Evolutionary conservation across 371 early-diverging fungal species (phyloP), one percentile per base, ranked within the genome.

Genomic region (Globomyces sp.): DNA sequence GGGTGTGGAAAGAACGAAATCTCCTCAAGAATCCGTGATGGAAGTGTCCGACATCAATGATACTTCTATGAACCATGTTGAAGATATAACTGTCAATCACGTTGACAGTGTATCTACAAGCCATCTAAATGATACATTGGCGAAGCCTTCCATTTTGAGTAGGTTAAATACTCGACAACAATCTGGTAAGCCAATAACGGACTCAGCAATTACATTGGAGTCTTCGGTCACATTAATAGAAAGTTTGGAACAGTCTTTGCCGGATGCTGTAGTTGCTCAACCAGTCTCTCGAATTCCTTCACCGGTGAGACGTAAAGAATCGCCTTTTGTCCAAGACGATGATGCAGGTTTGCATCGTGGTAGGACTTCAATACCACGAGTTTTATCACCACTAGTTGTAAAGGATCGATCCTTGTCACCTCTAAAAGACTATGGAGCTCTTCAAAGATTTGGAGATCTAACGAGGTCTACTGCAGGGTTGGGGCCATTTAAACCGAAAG

Each of bases 391-490:
- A 24, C 36, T 60, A 6, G 46, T 60, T 11, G 44, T 48, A 44
- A 46, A 49, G 50, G 61, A 60, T 24, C 4, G 61, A 37, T 50
- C 61, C 8, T 44, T 10, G 41, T 60, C 61, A 36, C 61, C 61
- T 4, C 39, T 39, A n/a, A 60, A 60, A 37, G 61, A 60, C 8
- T 24, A 24, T 24, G 24, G 24, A 24, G 24, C 24, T 24, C 24
- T 24, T 24, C 24, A 34, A 49, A 34, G 49, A 49, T 49, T 34
- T n/a, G 49, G n/a, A 49, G 49, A n/a, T n/a, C 49, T 49, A n/a
- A 34, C 13, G n/a, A n/a, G 13, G 13, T 49, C 13, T 34, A 49
- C 49, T 49, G 49, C 49, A n/a, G 49, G 11, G n/a, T 11, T 11
- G 11, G 49, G 49, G 24, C 24, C 24, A 24, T 24, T 24, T 24